Conservation (phyloP, 2,329 filamentous ascomycete genomes). For the Aspergillus pseudonomiae region DNA sequence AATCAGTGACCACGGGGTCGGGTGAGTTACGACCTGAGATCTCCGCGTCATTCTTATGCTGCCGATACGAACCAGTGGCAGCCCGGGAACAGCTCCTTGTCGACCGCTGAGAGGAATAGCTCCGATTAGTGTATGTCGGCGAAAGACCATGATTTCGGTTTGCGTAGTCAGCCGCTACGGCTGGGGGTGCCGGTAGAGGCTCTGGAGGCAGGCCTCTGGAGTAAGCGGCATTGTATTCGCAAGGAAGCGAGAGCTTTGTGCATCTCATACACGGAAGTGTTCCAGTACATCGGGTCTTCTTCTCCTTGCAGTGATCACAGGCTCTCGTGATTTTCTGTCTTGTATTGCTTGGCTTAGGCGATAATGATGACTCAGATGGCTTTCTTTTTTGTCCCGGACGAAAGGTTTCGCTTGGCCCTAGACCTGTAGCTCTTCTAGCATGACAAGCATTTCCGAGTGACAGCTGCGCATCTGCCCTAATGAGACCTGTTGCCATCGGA, state of each 20-base stretch:
- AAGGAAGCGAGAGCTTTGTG: slow-evolving; percentile 34
- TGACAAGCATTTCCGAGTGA: slow-evolving; percentile 10
- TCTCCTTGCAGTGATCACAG: slow-evolving; percentile 43
- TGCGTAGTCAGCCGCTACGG: slow-evolving; percentile 16
- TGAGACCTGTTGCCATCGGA: slow-evolving; percentile 10
- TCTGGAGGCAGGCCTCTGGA: slow-evolving; percentile 41
- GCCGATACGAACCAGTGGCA: slow-evolving; percentile 5
- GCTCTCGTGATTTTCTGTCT: slow-evolving; percentile 44
- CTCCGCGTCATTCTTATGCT: slow-evolving; percentile 13
- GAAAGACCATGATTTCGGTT: slow-evolving; percentile 10
- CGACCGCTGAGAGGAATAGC: slow-evolving; percentile 11
- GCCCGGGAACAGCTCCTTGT: slow-evolving; percentile 8
- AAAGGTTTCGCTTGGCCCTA: not conserved
- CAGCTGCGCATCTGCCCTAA: slow-evolving; percentile 5
- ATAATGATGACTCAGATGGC: slow-evolving; percentile 22
- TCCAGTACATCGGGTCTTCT: slow-evolving; percentile 43
- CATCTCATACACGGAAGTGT: slow-evolving; percentile 41
- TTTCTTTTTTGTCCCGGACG: slow-evolving; percentile 33
- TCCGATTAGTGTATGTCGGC: not conserved
- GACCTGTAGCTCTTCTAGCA: slow-evolving; percentile 8
- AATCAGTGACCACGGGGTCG: slow-evolving; percentile 52
- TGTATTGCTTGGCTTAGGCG: slow-evolving; percentile 23
- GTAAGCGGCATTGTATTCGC: slow-evolving; percentile 42
- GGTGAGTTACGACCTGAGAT: slow-evolving; percentile 44
- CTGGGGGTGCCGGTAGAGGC: slow-evolving; percentile 29